Conservation (phyloP, 306 rosid genomes). For the Quercus berberidifolia region DNA sequence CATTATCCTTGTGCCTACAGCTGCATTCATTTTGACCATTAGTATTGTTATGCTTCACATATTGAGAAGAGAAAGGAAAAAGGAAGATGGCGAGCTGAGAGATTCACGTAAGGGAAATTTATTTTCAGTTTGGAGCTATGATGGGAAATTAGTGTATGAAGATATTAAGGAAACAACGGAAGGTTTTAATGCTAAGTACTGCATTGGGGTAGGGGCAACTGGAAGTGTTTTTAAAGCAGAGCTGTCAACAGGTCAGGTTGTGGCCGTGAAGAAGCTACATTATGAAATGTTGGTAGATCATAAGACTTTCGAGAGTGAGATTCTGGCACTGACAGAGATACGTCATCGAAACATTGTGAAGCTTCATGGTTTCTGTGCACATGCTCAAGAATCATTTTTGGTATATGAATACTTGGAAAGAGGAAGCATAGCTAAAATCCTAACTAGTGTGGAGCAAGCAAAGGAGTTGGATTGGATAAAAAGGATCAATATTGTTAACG, state of each 20-base stretch:
- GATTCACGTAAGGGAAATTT: background rate
- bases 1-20: background rate
- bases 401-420: conserved; percentile 16
- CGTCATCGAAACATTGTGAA: too few relatives aligned
- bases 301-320: too few relatives aligned
- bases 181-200: conserved; percentile 20
- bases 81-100: background rate
- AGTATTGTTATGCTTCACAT: background rate
- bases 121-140: conserved; percentile 16
- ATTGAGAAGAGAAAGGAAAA: background rate
- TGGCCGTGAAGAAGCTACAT: conserved; percentile 40
- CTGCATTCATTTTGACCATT: background rate
- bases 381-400: too few relatives aligned
- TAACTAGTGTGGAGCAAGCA: conserved; percentile 14
- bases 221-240: conserved; percentile 37
- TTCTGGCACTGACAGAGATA: too few relatives aligned
- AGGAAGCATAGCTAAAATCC: conserved; percentile 32
- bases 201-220: conserved; percentile 33
- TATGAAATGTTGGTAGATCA: background rate
- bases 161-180: conserved; percentile 36
- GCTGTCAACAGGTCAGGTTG: conserved; percentile 19
- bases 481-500: conserved; percentile 25
- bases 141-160: conserved; percentile 24
- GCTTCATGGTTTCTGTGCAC: too few relatives aligned
- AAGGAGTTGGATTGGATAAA: conserved; percentile 27